Base-by-base conservation (phyloP, 163 green algal genomes). In the Prototheca wickerhamii region DNA sequence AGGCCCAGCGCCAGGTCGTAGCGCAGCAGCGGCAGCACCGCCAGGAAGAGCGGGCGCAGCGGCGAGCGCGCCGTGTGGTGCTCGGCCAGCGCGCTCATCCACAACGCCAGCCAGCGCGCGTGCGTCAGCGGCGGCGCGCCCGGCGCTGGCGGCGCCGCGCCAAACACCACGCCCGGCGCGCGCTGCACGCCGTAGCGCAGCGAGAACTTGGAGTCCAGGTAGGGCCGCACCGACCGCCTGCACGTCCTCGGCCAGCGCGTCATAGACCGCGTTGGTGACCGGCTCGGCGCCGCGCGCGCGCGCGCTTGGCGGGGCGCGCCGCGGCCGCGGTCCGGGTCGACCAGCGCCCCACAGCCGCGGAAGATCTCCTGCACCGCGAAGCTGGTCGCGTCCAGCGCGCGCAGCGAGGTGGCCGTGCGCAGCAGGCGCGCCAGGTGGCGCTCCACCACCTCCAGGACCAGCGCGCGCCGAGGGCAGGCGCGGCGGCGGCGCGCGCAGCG, bases 371-470 rank as follows among this genome's bases (percentile, higher is more conserved):
- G 87, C 4, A 96, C 89, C 30, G 86, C 83, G 51, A 92, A 85
- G 5, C 83, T 85, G 4, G 86, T 76, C 34, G 81, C 76, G 37
- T 96, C 86, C 56, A 95, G 82, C 25, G 84, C 65, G 20, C 84
- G 75, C 25, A 92, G 76, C 61, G 85, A 79, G 54, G 74, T 72
- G 0, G 86, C 84, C 3, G 81, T 87, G 42, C 85, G 76, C 60
- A 96, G 83, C 46, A 96, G 70, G 5, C 87, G 82, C 46, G 89
- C 80, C 29, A 96, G 69, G 62, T 95, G 86, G 4, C 73, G 35
- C 23, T 55, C 62, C 51, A 94, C 73, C 29, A 95, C 73, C 4
- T 63, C 40, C 3, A 77, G 35, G 25, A 78, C 55, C 58, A 93
- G 72, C 32, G 71, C 55, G 17, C 69, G 49, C 21, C 81, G 68